A percentile compares a stretch with the other conserved stretches of the same genome.
Evolutionary conservation across 2,329 filamentous ascomycete genomes (phyloP).

Genomic region (Phaeoacremonium minimum): DNA sequence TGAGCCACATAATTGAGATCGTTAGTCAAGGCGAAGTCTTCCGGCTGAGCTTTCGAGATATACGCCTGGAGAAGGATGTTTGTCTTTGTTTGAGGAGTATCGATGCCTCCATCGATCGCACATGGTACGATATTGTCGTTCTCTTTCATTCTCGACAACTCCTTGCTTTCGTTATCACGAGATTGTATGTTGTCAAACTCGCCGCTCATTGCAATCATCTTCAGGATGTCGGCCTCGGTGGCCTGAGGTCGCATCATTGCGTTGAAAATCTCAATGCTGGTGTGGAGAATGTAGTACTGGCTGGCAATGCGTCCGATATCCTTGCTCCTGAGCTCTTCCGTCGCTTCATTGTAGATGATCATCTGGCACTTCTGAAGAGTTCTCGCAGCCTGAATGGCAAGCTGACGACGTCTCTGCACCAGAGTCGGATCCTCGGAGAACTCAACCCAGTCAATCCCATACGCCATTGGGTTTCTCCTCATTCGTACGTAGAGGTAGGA

Average conservation of each 20-base stretch:
- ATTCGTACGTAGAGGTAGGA: constrained; percentile 97
- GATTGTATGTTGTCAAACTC: constrained; percentile 98
- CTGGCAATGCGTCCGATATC: constrained; percentile 95
- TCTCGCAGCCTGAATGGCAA: constrained; percentile 84
- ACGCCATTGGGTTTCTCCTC: constrained; percentile 84
- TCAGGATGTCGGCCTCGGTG: constrained; percentile 86
- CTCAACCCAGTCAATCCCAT: constrained; percentile 94
- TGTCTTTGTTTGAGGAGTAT: constrained; percentile 80
- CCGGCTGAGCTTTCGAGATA: constrained; percentile 80
- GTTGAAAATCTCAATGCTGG: constrained; percentile 95
- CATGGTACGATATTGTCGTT: constrained; percentile 70
- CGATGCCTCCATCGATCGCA: constrained; percentile 68
- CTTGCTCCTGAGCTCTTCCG: constrained; percentile 88
- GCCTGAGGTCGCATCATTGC: constrained; percentile 82
- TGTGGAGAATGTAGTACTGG: constrained; percentile 92
- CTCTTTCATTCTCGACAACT: constrained; percentile 70
- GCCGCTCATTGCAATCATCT: constrained; percentile 96
- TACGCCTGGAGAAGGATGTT: constrained; percentile 94
- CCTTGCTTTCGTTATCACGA: constrained; percentile 83
- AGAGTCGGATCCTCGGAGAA: constrained; percentile 82
- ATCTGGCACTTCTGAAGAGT: constrained; percentile 92
- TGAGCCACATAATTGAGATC: constrained; percentile 94
- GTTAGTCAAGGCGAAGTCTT: constrained; percentile 90
- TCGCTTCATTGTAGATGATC: constrained; percentile 97
- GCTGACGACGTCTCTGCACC: constrained; percentile 76